phyloP scores from a whole-genome alignment of 1,284 basidiomycete genomes.

The Ceratobasidium sp. region DNA sequence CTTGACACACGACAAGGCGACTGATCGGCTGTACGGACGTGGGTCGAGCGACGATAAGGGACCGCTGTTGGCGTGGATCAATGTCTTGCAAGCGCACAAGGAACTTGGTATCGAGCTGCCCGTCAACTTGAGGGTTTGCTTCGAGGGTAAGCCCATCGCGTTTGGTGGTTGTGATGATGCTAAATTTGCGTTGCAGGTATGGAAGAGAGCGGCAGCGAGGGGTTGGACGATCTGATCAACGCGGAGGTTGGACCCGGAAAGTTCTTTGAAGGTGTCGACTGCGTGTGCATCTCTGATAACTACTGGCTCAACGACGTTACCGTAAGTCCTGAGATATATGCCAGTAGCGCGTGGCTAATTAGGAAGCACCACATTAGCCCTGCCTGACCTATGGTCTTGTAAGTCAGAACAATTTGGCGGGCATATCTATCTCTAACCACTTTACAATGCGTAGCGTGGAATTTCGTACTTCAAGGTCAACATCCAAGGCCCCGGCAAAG shows the following conservation, averaged over 20 bases:
- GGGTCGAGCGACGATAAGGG: conserved; percentile 95
- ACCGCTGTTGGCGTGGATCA: conserved; percentile 92
- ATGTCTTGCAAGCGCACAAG: conserved; percentile 89
- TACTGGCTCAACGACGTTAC: conserved; percentile 85
- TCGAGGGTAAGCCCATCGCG: conserved; percentile 65
- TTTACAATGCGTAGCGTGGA: conserved; percentile 69
- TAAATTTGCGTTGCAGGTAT: conserved; percentile 60
- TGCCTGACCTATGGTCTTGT: conserved; percentile 74
- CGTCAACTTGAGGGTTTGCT: conserved; percentile 93
- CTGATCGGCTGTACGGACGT: conserved; percentile 83
- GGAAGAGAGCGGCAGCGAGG: conserved; percentile 96
- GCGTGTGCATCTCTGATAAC: conserved; percentile 95
- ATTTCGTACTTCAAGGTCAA: conserved; percentile 88
- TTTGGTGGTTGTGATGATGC: not conserved
- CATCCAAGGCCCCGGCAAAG: conserved; percentile 83
- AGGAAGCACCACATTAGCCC: conserved; percentile 54
- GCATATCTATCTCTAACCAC: conserved; percentile 37
- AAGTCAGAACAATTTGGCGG: conserved; percentile 1
- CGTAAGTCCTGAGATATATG: conserved; percentile 37
- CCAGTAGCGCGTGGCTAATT: not conserved
- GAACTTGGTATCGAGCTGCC: conserved; percentile 79
- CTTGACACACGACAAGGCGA: conserved; percentile 70
- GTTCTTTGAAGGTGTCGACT: conserved; percentile 92
- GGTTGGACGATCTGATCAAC: conserved; percentile 88
- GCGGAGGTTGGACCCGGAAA: conserved; percentile 74